Percentiles rank a stretch among this genome's conserved stretches.
Evolutionary conservation across 1,139 yeast genomes (phyloP).

Genomic region (Williopsis jadinii): DNA sequence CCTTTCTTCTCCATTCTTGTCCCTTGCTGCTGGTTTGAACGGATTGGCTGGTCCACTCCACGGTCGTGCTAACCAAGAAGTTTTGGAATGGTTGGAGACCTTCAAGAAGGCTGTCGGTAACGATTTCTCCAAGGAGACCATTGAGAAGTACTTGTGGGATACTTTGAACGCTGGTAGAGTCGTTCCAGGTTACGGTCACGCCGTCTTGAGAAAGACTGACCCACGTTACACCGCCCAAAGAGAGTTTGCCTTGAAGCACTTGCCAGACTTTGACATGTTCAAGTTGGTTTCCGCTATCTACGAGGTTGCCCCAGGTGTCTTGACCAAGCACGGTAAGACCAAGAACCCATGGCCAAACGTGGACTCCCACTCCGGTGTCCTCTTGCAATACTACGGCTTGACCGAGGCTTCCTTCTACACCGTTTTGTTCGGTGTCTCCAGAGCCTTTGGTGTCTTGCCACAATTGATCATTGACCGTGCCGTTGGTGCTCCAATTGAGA

Average conservation of each 20-base stretch:
- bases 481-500: constrained; percentile 90
- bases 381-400: constrained; percentile 95
- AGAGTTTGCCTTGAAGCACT: constrained; percentile 92
- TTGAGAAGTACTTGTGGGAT: constrained; percentile 87
- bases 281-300: constrained; percentile 84
- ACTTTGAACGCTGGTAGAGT: constrained; percentile 89
- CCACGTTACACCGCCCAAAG: constrained; percentile 98
- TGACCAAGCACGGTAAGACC: constrained; percentile 96
- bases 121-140: constrained; percentile 64
- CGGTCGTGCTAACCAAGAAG: constrained; percentile 98
- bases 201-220: constrained; percentile 93
- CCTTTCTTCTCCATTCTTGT: constrained; percentile 85
- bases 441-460: constrained; percentile 97
- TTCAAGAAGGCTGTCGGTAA: constrained; percentile 72
- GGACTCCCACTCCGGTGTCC: constrained; percentile 95
- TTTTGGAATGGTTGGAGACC: constrained; percentile 84
- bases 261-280: constrained; percentile 94
- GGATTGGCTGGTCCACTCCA: constrained; percentile 98
- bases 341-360: constrained; percentile 99
- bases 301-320: constrained; percentile 93
- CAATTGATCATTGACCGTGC: constrained; percentile 96
- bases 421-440: constrained; percentile 94
- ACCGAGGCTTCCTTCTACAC: constrained; percentile 96
- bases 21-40: constrained; percentile 90
- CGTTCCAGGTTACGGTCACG: constrained; percentile 98